Conservation (phyloP, 2,329 filamentous ascomycete genomes). For the Fusarium sp. region DNA sequence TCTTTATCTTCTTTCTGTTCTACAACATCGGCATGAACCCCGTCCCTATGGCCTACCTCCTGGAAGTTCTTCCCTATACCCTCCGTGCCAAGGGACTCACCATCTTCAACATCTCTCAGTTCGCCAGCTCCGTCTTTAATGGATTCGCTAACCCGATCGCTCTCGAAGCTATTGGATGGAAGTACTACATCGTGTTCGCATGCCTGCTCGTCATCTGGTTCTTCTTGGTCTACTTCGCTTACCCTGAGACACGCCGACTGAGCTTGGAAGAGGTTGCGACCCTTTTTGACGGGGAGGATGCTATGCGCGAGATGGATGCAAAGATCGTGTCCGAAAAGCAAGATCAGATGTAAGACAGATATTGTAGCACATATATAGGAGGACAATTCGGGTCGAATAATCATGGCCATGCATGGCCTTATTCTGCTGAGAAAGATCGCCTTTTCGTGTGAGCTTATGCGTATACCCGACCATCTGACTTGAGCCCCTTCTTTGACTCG, state of each 20-base stretch:
- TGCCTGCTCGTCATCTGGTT: not conserved
- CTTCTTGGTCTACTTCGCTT: not conserved
- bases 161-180: conserved; percentile 10
- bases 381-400: not conserved
- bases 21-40: conserved; percentile 67
- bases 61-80: conserved; percentile 64
- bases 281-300: not conserved
- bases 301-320: not conserved
- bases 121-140: conserved; percentile 6
- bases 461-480: not conserved
- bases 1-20: conserved; percentile 49
- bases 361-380: not conserved
- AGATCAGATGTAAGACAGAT: not conserved
- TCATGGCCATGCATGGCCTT: not conserved
- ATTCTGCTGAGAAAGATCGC: not conserved
- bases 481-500: not conserved
- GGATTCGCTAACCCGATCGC: conserved; percentile 12
- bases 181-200: conserved; percentile 19
- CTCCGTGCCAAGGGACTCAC: conserved; percentile 62
- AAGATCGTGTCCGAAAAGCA: not conserved
- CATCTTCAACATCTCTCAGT: conserved; percentile 23
- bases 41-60: conserved; percentile 59
- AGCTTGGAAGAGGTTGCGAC: not conserved
- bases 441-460: not conserved
- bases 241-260: conserved; percentile 1